Evolutionary conservation across 2,329 filamentous ascomycete species (phyloP), one percentile per base, ranked within the genome.

Genomic region (Cladophialophora carrionii): DNA sequence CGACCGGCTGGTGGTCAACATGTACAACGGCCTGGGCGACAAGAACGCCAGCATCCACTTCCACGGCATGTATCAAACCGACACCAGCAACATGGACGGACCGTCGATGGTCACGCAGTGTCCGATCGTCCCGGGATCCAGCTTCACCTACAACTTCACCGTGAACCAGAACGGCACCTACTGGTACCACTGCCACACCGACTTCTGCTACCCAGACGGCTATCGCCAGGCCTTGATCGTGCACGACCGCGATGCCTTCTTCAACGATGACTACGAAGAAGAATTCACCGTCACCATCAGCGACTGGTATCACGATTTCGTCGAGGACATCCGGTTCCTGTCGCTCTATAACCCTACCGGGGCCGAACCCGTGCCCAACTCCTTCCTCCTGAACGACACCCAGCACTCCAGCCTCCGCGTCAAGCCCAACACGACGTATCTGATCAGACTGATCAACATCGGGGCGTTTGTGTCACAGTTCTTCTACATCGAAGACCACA

Each of bases 21-120:
- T 91, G 54, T 78, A 85, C 69, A 94, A 94, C 70, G 81, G 83
- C n/a, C 85, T 89, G 0, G 79, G 81, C n/a, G 90, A 92, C 70
- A 76, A 85, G 71, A 84, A 82, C 12, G 89, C 88, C 8, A 85
- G 83, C 43, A 81, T 93, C 4, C 90, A 93, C 73, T 93, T 90
- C 74, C 90, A 93, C 70, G 90, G 90, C 14, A 81, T 94, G 68
- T 92, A 86, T 72, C 89, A 91, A 73, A 91, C 91, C 70, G 88
- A 88, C 10, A 90, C 89, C 0, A 90, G 86, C 65, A 81, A 83
- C 60, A 91, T 92, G 89, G 90, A 93, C 71, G 90, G 90, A 0
- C 83, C 88, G 1, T 80, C 85, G 0, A 87, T 84, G 34, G 82
- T 90, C 4, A 88, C 85, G 0, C 89, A 90, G 73, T 90, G 88